phyloP scores from a whole-genome alignment of 768 basidiomycete species.

The Piloderma croceum region DNA sequence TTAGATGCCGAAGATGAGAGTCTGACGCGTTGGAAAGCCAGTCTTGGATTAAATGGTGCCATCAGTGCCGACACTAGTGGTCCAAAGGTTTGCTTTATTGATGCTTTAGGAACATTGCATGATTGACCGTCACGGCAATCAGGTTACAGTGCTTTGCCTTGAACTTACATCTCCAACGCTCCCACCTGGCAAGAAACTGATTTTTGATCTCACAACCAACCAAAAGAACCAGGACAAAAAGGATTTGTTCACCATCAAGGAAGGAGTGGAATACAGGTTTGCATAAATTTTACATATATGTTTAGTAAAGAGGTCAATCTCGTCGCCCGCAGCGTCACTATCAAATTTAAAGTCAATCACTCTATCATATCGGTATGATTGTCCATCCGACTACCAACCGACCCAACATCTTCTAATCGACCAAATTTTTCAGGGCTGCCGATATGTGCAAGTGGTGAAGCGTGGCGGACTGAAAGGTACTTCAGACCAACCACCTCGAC shows the following conservation, averaged over 20 bases:
- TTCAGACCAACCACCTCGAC: constrained; percentile 5
- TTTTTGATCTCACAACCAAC: constrained; percentile 56
- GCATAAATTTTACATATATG: constrained; percentile 13
- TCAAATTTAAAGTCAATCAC: constrained; percentile 84
- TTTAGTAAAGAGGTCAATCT: neutral
- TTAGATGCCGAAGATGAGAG: constrained; percentile 91
- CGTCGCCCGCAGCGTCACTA: constrained; percentile 53
- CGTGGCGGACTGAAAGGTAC: constrained; percentile 68
- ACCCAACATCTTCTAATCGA: constrained; percentile 7
- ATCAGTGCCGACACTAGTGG: constrained; percentile 33
- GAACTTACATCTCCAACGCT: constrained; percentile 77
- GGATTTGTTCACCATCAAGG: constrained; percentile 73
- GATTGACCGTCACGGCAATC: constrained; percentile 6
- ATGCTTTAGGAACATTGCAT: constrained; percentile 11
- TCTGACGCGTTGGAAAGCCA: constrained; percentile 93
- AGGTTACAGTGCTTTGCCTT: constrained; percentile 72
- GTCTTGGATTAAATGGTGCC: constrained; percentile 70
- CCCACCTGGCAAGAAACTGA: constrained; percentile 52
- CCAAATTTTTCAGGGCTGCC: constrained; percentile 49
- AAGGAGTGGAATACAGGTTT: constrained; percentile 87
- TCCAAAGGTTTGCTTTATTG: too few relatives aligned
- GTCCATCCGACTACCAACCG: neutral
- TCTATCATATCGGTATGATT: constrained; percentile 73
- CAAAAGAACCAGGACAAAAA: constrained; percentile 55
- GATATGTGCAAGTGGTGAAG: constrained; percentile 89